phyloP scores from a whole-genome alignment of 2,329 filamentous ascomycete species.

The Trichoderma sp. region DNA sequence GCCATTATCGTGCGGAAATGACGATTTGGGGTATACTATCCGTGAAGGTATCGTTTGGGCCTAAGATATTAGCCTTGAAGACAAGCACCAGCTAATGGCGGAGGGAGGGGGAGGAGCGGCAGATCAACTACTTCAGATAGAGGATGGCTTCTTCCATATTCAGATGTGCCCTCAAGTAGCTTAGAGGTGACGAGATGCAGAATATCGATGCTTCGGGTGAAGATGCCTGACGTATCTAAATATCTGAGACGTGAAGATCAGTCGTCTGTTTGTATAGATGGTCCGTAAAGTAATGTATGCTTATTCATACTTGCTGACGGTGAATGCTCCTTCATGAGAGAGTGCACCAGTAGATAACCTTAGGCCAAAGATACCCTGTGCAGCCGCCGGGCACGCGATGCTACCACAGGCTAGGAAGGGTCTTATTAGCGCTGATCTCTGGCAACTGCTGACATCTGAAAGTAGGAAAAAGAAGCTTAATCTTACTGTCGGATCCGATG shows the following conservation, averaged over 20 bases:
- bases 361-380: background rate
- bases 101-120: too few relatives aligned
- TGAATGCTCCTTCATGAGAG: background rate
- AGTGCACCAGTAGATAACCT: background rate
- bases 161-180: background rate
- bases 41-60: background rate
- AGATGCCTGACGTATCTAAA: background rate
- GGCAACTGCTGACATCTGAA: background rate
- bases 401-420: background rate
- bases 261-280: background rate
- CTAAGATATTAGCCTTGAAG: background rate
- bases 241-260: background rate
- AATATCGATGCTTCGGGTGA: background rate
- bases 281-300: background rate
- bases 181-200: background rate
- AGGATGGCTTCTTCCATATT: background rate
- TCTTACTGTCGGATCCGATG: background rate
- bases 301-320: background rate
- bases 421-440: background rate
- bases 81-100: background rate
- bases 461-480: background rate
- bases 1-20: background rate
- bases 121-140: too few relatives aligned
- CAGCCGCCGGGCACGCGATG: background rate
- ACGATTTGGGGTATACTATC: background rate